Evolutionary conservation across 2,329 filamentous ascomycete genomes (phyloP).

Genomic region (Colletotrichum tropicale): DNA sequence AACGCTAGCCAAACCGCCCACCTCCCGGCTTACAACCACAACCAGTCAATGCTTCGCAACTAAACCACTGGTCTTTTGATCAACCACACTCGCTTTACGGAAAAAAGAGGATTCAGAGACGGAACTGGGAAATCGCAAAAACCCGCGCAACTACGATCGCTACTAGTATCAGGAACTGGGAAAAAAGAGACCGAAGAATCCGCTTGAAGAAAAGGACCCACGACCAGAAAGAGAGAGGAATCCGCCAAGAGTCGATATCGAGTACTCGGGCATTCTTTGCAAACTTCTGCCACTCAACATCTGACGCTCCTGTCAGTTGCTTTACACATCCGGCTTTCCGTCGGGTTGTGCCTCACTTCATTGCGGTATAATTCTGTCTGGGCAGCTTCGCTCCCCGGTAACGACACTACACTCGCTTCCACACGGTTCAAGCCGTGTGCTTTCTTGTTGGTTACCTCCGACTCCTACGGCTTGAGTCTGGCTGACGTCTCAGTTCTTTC

Average conservation of each 20-base stretch:
- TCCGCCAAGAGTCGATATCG: not conserved
- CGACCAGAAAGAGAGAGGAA: slow-evolving; percentile 21
- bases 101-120: slow-evolving; percentile 7
- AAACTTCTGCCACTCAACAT: not conserved
- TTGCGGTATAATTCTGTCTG: slow-evolving; percentile 6
- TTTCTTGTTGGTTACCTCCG: slow-evolving; percentile 30
- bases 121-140: slow-evolving; percentile 13
- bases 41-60: slow-evolving; percentile 8
- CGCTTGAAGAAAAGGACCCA: slow-evolving; percentile 14
- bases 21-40: not conserved
- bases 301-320: not conserved
- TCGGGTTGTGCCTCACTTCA: not conserved
- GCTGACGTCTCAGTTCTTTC: slow-evolving; percentile 27
- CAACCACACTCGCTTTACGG: slow-evolving; percentile 36
- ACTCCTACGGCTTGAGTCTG: not conserved
- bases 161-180: slow-evolving; percentile 30
- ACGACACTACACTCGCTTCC: slow-evolving; percentile 21
- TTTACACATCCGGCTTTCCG: slow-evolving; percentile 9
- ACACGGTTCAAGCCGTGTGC: slow-evolving; percentile 26
- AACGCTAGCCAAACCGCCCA: not conserved
- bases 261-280: slow-evolving; percentile 2
- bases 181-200: slow-evolving; percentile 2
- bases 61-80: slow-evolving; percentile 14
- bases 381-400: not conserved
- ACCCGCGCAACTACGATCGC: slow-evolving; percentile 39